Conservation (phyloP, 495 filamentous ascomycete genomes). For the Bacidia rubella region DNA sequence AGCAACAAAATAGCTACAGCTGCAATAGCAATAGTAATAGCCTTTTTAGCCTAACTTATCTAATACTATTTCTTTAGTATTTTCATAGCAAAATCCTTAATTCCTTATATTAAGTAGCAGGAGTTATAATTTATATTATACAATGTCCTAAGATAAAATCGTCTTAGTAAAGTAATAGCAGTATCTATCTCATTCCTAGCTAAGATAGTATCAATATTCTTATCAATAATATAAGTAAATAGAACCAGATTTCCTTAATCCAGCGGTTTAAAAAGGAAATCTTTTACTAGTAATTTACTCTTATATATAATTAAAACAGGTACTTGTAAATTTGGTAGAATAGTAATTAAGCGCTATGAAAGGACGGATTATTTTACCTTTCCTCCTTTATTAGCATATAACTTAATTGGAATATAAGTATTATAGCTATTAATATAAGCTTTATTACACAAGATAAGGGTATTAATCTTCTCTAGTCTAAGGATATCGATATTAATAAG, state of each 20-base stretch:
- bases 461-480: not conserved
- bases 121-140: not conserved
- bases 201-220: conserved; percentile 2
- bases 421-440: conserved; percentile 2
- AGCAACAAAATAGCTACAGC: not conserved
- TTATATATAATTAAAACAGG: not conserved
- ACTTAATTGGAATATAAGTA: not conserved
- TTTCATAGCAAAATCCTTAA: not conserved
- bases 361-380: not conserved
- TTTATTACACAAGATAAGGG: not conserved
- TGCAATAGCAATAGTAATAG: not conserved
- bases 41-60: not conserved
- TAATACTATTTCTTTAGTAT: not conserved
- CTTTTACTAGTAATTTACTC: not conserved
- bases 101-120: not conserved
- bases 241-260: not conserved
- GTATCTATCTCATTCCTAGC: conserved; percentile 1
- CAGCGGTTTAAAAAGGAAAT: not conserved
- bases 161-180: not conserved
- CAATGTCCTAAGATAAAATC: not conserved
- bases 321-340: not conserved
- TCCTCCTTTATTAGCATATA: not conserved
- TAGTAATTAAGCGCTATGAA: not conserved
- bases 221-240: conserved; percentile 1
- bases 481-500: not conserved